Evolutionary conservation across 2,329 filamentous ascomycete genomes (phyloP).

Genomic region (Sporothrix pallida): DNA sequence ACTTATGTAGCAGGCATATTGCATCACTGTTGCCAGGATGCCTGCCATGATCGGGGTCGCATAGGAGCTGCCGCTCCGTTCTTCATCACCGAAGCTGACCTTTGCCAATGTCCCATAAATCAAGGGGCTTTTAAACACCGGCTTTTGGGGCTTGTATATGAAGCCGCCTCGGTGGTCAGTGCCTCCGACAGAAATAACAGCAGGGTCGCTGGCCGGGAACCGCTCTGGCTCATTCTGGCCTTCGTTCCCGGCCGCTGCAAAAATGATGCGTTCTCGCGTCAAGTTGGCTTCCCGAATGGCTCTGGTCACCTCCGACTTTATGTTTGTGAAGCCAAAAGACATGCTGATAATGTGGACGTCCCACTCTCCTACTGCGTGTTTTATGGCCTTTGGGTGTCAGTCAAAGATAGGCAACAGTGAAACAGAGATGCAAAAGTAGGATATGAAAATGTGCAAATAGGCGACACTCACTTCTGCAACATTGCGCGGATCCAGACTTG

Average conservation of each 20-base stretch:
- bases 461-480: neutral
- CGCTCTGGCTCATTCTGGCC: neutral
- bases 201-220: neutral
- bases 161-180: neutral
- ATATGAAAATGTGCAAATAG: neutral
- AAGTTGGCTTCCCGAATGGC: neutral
- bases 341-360: neutral
- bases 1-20: neutral
- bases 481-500: neutral
- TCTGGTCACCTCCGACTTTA: neutral
- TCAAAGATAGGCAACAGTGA: neutral
- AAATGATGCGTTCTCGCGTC: neutral
- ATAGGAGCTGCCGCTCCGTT: neutral
- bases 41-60: neutral
- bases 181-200: neutral
- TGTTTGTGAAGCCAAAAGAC: neutral
- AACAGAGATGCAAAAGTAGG: too few species aligned
- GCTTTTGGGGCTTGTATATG: neutral
- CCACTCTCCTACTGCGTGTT: neutral
- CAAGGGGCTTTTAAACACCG: neutral
- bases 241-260: neutral
- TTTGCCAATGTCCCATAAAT: neutral
- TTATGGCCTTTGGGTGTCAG: neutral
- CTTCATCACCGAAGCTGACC: too few species aligned
- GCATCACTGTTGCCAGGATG: neutral